Evolutionary conservation across 164 flowering plant genomes (phyloP).

Genomic region (Berberis thunbergii): DNA sequence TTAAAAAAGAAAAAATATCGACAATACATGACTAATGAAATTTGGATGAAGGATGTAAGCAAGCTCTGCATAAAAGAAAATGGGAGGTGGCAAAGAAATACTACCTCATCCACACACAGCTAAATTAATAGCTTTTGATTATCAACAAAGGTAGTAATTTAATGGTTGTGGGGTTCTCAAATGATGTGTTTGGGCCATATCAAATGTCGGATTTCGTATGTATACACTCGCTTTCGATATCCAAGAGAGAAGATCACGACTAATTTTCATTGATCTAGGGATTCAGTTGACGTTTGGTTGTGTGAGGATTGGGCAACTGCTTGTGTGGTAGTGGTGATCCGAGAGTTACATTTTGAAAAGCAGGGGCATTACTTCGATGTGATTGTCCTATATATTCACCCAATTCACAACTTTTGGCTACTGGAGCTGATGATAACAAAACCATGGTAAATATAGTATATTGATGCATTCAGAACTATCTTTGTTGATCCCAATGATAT

Average conservation of each 20-base stretch:
- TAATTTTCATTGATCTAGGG: conserved; percentile 77
- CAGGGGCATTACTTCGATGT: conserved; percentile 99
- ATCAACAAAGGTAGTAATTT: conserved; percentile 74
- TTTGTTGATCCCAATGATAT: too few species aligned
- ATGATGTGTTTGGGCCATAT: conserved; percentile 89
- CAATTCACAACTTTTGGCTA: conserved; percentile 92
- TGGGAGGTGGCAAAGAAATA: too few species aligned
- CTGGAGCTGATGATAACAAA: conserved; percentile 99
- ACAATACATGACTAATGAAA: conserved; percentile 17
- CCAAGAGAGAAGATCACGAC: conserved; percentile 91
- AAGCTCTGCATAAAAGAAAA: conserved; percentile 39
- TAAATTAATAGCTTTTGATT: conserved; percentile 75
- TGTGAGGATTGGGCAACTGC: conserved; percentile 90
- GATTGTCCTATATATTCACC: conserved; percentile 80
- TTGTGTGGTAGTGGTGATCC: conserved; percentile 98
- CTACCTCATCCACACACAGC: conserved; percentile 51
- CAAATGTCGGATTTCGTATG: conserved; percentile 96
- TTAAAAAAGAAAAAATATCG: conserved; percentile 46
- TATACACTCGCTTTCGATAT: conserved; percentile 78
- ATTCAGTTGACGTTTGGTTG: conserved; percentile 95
- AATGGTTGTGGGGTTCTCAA: conserved; percentile 85
- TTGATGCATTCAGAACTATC: too few species aligned
- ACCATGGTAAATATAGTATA: conserved; percentile 50
- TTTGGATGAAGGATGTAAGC: conserved; percentile 24
- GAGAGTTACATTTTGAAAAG: conserved; percentile 86